phyloP scores from a whole-genome alignment of 2,329 filamentous ascomycete genomes.

The Gyromitra esculenta region DNA sequence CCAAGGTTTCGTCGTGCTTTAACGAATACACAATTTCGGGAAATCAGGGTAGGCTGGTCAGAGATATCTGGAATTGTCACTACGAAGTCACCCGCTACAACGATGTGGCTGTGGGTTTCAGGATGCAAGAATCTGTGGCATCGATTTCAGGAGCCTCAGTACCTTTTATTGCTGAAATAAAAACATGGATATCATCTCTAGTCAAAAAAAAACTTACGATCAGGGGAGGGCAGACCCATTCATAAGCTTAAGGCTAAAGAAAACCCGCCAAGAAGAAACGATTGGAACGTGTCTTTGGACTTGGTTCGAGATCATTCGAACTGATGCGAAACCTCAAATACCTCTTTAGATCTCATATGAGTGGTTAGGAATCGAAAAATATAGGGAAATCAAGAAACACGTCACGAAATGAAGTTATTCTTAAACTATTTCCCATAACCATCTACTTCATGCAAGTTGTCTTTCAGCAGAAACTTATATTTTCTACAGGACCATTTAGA shows the following conservation, averaged over 20 bases:
- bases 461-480: neutral
- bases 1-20: neutral
- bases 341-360: too few species aligned
- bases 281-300: too few species aligned
- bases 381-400: too few species aligned
- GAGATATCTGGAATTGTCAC: neutral
- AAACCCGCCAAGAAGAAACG: too few species aligned
- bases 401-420: too few species aligned
- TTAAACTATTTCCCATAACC: too few species aligned
- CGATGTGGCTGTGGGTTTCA: neutral
- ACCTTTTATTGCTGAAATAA: neutral
- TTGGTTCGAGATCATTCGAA: too few species aligned
- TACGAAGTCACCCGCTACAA: neutral
- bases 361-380: too few species aligned
- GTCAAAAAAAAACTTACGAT: conserved; percentile 5
- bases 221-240: neutral
- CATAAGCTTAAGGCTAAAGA: too few species aligned
- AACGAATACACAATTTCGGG: neutral
- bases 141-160: neutral
- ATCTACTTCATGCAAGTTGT: neutral
- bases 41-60: neutral
- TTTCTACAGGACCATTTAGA: neutral
- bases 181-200: neutral
- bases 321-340: too few species aligned
- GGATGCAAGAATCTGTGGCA: too few species aligned